These are phyloP conservation scores for Perkinsus olseni DNA, from an alignment of 169 alveolate genomes.

Conservation along the genomic window DNA sequence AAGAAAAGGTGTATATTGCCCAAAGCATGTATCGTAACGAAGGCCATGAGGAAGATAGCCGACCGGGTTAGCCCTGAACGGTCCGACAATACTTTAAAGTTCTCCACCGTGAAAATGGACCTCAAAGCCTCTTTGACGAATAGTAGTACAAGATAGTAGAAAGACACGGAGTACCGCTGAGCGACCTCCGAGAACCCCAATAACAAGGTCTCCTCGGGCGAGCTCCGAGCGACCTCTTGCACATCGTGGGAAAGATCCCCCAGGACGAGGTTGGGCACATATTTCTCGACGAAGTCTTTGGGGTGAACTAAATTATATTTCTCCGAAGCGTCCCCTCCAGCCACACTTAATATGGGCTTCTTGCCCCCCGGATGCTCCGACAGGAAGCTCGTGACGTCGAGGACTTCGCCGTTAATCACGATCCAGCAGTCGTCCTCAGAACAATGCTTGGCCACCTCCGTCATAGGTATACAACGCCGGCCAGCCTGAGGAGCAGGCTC, in stretches of 20 bases:
- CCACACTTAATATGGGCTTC: conserved; percentile 36
- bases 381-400: conserved; percentile 46
- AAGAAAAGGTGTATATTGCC: conserved; percentile 32
- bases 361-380: conserved; percentile 61
- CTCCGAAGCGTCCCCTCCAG: conserved; percentile 30
- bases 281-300: background rate
- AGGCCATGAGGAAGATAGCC: conserved; percentile 26
- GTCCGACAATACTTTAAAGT: conserved; percentile 27
- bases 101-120: conserved; percentile 21
- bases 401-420: conserved; percentile 42
- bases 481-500: too few relatives aligned
- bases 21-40: conserved; percentile 28
- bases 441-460: conserved; percentile 43
- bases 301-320: background rate
- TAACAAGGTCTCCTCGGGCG: conserved; percentile 12
- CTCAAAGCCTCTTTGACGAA: background rate
- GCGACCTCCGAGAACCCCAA: conserved; percentile 10
- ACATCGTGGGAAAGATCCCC: background rate
- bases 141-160: background rate
- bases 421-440: conserved; percentile 47
- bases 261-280: background rate
- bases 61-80: conserved; percentile 34
- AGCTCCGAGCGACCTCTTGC: background rate
- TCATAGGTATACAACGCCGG: background rate
- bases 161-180: background rate